These are phyloP conservation scores for Artemisia tridentata DNA, from an alignment of 129 eudicot genomes.

Conservation along the genomic window DNA sequence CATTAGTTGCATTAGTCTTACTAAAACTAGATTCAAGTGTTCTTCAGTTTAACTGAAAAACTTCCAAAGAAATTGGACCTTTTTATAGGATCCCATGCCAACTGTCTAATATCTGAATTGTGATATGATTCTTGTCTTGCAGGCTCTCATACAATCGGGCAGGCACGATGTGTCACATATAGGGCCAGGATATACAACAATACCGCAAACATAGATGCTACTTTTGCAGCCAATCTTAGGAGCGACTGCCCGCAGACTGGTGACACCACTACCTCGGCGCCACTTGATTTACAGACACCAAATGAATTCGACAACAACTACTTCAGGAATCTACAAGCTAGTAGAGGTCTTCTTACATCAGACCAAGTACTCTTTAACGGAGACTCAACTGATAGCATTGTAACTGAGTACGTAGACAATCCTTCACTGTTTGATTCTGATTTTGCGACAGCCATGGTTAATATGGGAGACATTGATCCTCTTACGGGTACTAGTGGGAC, in stretches of 20 bases:
- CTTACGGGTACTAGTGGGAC: conserved; percentile 43
- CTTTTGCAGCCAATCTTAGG: conserved; percentile 42
- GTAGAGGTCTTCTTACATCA: conserved; percentile 56
- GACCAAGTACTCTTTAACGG: conserved; percentile 61
- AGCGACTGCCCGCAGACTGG: conserved; percentile 37
- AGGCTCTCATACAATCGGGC: conserved; percentile 77
- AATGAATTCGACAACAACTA: conserved; percentile 56
- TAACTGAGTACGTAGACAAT: conserved; percentile 37
- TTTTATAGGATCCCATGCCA: background rate
- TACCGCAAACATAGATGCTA: conserved; percentile 49
- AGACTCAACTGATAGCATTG: conserved; percentile 56
- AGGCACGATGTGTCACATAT: conserved; percentile 45
- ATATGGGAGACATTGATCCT: conserved; percentile 53
- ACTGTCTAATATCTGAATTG: background rate
- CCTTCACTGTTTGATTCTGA: conserved; percentile 38
- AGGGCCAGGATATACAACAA: conserved; percentile 50
- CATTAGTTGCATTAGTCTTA: too few relatives aligned
- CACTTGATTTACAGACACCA: conserved; percentile 40
- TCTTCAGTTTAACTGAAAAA: background rate
- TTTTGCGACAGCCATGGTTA: conserved; percentile 57
- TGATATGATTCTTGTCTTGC: background rate
- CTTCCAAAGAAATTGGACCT: background rate
- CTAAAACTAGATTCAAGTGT: too few relatives aligned
- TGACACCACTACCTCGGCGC: conserved; percentile 44
- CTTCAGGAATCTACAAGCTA: conserved; percentile 38